These are phyloP conservation scores for Hymenochaete sp. DNA, from an alignment of 1,284 basidiomycete species.

Conservation along the genomic window DNA sequence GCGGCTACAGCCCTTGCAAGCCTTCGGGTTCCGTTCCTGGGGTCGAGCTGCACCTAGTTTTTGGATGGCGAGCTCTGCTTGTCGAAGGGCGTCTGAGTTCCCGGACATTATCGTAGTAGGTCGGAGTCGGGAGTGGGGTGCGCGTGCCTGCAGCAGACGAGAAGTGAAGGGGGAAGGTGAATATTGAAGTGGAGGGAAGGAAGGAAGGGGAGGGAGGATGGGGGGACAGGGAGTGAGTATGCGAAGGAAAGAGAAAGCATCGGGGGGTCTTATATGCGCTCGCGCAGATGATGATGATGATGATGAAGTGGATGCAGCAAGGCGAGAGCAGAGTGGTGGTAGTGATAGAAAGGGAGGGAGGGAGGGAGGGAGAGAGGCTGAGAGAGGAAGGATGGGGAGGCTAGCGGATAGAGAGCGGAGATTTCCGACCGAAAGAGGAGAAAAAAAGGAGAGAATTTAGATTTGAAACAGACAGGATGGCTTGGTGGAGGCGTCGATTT, in stretches of 20 bases:
- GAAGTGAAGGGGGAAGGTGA: background rate
- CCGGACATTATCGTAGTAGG: background rate
- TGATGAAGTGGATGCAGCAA: constrained; percentile 1
- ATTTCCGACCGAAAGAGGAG: constrained; percentile 7
- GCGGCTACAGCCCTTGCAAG: constrained; percentile 25
- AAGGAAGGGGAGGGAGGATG: constrained; percentile 4
- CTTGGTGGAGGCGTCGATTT: constrained; percentile 7
- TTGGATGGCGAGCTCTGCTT: constrained; percentile 4
- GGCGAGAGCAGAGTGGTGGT: constrained; percentile 7
- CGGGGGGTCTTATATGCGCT: constrained; percentile 11
- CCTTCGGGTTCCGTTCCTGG: constrained; percentile 24
- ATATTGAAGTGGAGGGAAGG: background rate
- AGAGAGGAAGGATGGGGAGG: no score
- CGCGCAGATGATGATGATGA: constrained; percentile 4
- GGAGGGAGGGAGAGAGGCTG: no score
- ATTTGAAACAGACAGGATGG: constrained; percentile 14
- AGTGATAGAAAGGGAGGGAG: constrained; percentile 1
- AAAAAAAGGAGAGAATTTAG: no score
- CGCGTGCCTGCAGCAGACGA: background rate
- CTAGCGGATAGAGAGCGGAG: no score
- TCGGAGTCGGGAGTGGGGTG: background rate
- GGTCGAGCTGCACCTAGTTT: constrained; percentile 9
- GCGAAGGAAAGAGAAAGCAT: constrained; percentile 2
- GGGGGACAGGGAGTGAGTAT: constrained; percentile 6
- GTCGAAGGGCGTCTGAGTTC: background rate